These are phyloP conservation scores for Aspergillus amoenus DNA, from an alignment of 2,329 filamentous ascomycete genomes.

Conservation along the genomic window DNA sequence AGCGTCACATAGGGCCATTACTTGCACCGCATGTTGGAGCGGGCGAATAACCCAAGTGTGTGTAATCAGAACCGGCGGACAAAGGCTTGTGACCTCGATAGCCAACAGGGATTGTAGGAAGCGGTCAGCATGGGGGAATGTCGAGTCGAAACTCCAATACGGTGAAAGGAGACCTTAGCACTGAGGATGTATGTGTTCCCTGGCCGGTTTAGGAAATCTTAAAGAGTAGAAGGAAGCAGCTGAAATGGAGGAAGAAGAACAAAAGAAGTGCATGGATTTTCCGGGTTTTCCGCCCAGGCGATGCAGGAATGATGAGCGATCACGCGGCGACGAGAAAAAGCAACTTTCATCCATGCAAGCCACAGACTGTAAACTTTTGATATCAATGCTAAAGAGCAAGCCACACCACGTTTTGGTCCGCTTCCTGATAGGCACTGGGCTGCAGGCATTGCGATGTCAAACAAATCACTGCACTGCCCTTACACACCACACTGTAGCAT, in stretches of 20 bases:
- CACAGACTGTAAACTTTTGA: conserved; percentile 3
- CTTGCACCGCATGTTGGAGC: background rate
- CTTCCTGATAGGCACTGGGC: background rate
- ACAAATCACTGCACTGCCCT: background rate
- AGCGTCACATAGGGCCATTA: background rate
- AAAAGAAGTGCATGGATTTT: conserved; percentile 1
- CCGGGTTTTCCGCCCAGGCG: background rate
- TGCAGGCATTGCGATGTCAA: background rate
- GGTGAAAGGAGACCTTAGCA: background rate
- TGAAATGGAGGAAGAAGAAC: background rate
- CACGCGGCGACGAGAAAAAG: conserved; percentile 14
- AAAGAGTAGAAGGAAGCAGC: background rate
- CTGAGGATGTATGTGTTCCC: background rate
- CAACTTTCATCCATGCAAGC: conserved; percentile 12
- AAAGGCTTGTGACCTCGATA: background rate
- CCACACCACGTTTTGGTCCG: conserved; percentile 16
- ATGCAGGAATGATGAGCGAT: conserved; percentile 6
- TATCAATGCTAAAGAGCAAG: conserved; percentile 17
- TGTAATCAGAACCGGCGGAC: background rate
- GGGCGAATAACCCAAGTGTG: background rate
- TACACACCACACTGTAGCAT: background rate
- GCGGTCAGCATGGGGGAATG: background rate
- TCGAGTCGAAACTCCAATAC: background rate
- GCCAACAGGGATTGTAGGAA: background rate
- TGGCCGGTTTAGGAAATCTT: background rate